Evolutionary conservation across 345 rosid genomes (phyloP).

Genomic region (Syzygium aqueum): DNA sequence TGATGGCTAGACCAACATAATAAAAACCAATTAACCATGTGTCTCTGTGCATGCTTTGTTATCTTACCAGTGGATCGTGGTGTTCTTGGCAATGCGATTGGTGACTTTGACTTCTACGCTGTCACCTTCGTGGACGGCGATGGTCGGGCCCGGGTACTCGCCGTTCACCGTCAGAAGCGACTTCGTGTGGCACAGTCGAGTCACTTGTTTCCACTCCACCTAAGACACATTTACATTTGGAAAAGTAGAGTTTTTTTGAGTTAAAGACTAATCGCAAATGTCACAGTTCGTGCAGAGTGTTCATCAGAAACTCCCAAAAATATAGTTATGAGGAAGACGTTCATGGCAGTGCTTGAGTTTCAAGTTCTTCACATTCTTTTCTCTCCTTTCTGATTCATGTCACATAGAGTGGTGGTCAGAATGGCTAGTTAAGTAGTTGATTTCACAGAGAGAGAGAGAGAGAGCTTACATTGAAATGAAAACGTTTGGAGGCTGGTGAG

Average conservation of each 20-base stretch:
- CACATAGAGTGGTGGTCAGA: background rate
- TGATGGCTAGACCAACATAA: background rate
- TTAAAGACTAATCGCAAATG: background rate
- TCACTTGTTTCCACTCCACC: slow-evolving; percentile 50
- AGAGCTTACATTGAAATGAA: slow-evolving; percentile 33
- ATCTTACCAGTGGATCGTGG: slow-evolving; percentile 56
- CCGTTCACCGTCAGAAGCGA: slow-evolving; percentile 59
- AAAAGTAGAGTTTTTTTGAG: background rate
- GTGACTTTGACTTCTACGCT: slow-evolving; percentile 55
- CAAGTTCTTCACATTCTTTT: background rate
- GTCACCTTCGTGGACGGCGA: slow-evolving; percentile 60
- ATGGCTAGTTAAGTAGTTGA: background rate
- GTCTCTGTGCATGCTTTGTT: background rate
- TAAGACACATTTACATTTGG: background rate
- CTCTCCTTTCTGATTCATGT: background rate
- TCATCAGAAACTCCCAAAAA: background rate
- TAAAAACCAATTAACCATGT: background rate
- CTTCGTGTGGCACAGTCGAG: slow-evolving; percentile 45
- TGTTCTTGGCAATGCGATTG: slow-evolving; percentile 25
- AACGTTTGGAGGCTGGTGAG: slow-evolving; percentile 22
- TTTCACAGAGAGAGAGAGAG: background rate
- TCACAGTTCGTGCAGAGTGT: background rate
- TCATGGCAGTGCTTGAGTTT: background rate
- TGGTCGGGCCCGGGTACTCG: slow-evolving; percentile 54
- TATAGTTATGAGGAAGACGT: background rate